These are phyloP conservation scores for Cutaneotrichosporon sp. DNA, from an alignment of 1,284 basidiomycete species.

Conservation along the genomic window DNA sequence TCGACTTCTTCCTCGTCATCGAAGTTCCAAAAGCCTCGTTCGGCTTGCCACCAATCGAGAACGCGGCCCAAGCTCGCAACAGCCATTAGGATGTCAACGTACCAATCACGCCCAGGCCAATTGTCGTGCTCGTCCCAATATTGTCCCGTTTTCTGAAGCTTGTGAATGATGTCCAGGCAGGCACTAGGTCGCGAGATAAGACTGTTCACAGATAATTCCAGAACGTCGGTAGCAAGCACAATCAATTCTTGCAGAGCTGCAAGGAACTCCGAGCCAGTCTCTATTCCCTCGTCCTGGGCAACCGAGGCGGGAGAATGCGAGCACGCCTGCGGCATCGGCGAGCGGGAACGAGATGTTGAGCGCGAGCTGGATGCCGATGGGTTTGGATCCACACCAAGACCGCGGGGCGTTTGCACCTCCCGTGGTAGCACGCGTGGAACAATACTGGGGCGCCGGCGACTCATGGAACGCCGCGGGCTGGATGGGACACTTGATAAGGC, in stretches of 20 bases:
- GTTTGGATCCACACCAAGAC: conserved; percentile 1
- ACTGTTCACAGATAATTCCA: conserved; percentile 79
- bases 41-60: conserved; percentile 99
- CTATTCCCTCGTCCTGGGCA: conserved; percentile 14
- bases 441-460: conserved; percentile 36
- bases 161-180: conserved; percentile 80
- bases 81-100: conserved; percentile 93
- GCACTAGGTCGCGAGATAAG: conserved; percentile 77
- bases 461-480: conserved; percentile 31
- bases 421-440: conserved; percentile 37
- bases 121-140: conserved; percentile 97
- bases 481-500: conserved; percentile 25
- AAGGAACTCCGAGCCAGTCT: conserved; percentile 53
- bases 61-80: conserved; percentile 93
- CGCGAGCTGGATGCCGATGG: conserved; percentile 77
- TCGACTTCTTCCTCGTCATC: conserved; percentile 73
- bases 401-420: background rate
- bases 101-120: conserved; percentile 98
- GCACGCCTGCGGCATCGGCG: conserved; percentile 72
- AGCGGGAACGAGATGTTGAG: conserved; percentile 89
- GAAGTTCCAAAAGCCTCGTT: conserved; percentile 99
- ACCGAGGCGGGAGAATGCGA: conserved; percentile 39
- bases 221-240: conserved; percentile 86
- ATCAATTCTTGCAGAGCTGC: conserved; percentile 93
- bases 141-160: conserved; percentile 83